Conservation (phyloP, 2,329 filamentous ascomycete genomes). For the Triangularia setosa region DNA sequence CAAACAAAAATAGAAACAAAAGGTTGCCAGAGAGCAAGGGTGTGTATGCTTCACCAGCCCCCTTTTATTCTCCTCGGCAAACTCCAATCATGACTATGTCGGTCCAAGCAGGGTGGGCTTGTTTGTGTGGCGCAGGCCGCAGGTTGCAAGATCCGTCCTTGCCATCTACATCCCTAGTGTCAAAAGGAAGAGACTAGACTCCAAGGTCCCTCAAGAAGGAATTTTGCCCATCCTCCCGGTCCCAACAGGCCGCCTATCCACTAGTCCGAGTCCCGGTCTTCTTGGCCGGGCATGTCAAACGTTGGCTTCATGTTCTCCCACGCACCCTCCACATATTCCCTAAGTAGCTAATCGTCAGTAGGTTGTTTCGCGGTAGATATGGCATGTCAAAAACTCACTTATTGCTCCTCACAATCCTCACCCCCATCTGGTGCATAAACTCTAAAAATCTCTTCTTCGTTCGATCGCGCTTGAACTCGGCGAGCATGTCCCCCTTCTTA, state of each 20-base stretch:
- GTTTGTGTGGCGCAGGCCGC: not conserved
- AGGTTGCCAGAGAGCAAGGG: not conserved
- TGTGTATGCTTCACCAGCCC: not conserved
- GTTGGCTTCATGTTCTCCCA: not conserved
- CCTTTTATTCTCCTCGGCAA: not conserved
- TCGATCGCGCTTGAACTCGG: constrained; percentile 48
- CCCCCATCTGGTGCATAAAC: constrained; percentile 43
- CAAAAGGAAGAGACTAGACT: not conserved
- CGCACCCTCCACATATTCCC: constrained; percentile 1
- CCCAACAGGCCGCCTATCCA: too few species aligned
- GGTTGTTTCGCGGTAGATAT: not conserved
- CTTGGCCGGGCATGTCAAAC: constrained; percentile 1
- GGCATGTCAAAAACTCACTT: constrained; percentile 35
- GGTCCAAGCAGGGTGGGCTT: too few species aligned
- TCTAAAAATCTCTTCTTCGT: constrained; percentile 51
- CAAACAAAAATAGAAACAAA: not conserved
- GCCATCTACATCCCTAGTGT: not conserved
- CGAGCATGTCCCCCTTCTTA: constrained; percentile 45
- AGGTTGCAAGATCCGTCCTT: not conserved
- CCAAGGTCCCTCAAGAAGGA: too few species aligned
- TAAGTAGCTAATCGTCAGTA: not conserved
- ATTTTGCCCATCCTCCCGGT: too few species aligned
- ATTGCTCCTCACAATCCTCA: constrained; percentile 38
- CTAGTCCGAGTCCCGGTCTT: constrained; percentile 2
- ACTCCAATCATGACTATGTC: not conserved